These are phyloP conservation scores for Mycothermus thermophilus DNA, from an alignment of 495 filamentous ascomycete genomes.

Conservation along the genomic window DNA sequence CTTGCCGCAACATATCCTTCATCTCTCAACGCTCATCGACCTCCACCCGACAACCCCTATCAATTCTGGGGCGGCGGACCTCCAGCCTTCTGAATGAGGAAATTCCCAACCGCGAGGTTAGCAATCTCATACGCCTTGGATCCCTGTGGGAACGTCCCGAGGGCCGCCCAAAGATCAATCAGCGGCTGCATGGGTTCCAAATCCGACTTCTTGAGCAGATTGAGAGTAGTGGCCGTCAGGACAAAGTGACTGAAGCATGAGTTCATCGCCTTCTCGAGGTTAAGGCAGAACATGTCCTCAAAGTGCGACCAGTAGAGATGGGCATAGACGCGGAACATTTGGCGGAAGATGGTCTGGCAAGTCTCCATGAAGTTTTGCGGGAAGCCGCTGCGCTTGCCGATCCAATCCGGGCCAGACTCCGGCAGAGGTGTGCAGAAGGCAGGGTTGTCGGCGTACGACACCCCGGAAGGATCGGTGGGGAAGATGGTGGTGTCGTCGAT, in stretches of 20 bases:
- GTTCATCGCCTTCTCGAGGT: constrained; percentile 74
- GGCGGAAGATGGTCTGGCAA: constrained; percentile 82
- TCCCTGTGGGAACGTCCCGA: constrained; percentile 66
- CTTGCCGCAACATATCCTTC: too few species aligned
- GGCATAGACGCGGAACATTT: constrained; percentile 94
- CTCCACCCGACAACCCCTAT: too few species aligned
- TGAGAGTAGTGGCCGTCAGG: constrained; percentile 72
- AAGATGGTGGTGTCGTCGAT: constrained; percentile 75
- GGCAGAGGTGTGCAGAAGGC: constrained; percentile 46
- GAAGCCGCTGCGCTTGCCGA: constrained; percentile 80
- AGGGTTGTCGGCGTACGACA: constrained; percentile 42
- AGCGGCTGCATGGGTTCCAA: constrained; percentile 88
- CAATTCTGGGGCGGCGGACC: constrained; percentile 11
- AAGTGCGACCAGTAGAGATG: constrained; percentile 83
- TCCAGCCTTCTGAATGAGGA: constrained; percentile 31
- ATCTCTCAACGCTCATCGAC: too few species aligned
- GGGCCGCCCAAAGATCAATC: constrained; percentile 76
- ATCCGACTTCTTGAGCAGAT: constrained; percentile 70
- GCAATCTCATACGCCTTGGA: constrained; percentile 44
- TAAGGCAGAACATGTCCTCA: constrained; percentile 68
- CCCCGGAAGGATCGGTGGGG: constrained; percentile 54
- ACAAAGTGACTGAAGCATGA: constrained; percentile 92
- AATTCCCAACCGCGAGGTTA: constrained; percentile 33
- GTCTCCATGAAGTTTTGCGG: constrained; percentile 75
- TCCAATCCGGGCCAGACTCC: constrained; percentile 46